These are phyloP conservation scores for Clavaria fumosa DNA, from an alignment of 768 basidiomycete species.

Conservation along the genomic window DNA sequence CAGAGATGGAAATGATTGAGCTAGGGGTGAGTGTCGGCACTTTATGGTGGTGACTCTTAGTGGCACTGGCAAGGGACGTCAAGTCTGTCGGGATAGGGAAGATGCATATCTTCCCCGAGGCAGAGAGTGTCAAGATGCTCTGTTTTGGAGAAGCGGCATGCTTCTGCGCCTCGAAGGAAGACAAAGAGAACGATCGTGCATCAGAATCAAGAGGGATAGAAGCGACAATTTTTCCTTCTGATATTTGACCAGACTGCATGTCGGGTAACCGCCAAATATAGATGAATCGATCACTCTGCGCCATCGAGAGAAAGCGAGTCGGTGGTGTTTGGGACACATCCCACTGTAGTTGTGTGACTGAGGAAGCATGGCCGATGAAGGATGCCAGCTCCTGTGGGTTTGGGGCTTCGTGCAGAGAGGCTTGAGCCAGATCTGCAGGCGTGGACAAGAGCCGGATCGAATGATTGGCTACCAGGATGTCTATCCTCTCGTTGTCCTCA, in stretches of 20 bases:
- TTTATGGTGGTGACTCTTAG: slow-evolving; percentile 28
- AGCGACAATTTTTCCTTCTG: slow-evolving; percentile 39
- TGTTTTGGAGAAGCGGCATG: too few relatives aligned
- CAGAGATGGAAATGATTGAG: slow-evolving; percentile 28
- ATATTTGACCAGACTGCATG: slow-evolving; percentile 14
- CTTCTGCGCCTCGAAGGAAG: slow-evolving; percentile 17
- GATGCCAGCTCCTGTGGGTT: slow-evolving; percentile 29
- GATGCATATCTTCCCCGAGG: slow-evolving; percentile 43
- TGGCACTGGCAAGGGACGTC: slow-evolving; percentile 22
- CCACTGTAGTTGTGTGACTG: slow-evolving; percentile 38
- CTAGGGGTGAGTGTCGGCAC: slow-evolving; percentile 37
- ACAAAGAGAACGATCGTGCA: slow-evolving; percentile 30
- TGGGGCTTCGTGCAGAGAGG: slow-evolving; percentile 28
- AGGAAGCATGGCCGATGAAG: slow-evolving; percentile 54
- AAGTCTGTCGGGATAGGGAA: slow-evolving; percentile 37
- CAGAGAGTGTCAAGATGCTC: slow-evolving; percentile 37
- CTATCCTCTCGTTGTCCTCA: slow-evolving; percentile 17
- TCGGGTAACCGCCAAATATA: slow-evolving; percentile 44
- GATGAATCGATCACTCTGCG: slow-evolving; percentile 46
- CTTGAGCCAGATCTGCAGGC: slow-evolving; percentile 11
- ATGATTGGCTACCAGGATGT: slow-evolving; percentile 46
- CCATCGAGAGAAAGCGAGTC: slow-evolving; percentile 40
- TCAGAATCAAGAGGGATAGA: slow-evolving; percentile 51
- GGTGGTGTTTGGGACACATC: slow-evolving; percentile 24
- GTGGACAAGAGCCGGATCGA: slow-evolving; percentile 37